Evolutionary conservation across 2,329 filamentous ascomycete species (phyloP).

Genomic region (Mycosphaerella sp.): DNA sequence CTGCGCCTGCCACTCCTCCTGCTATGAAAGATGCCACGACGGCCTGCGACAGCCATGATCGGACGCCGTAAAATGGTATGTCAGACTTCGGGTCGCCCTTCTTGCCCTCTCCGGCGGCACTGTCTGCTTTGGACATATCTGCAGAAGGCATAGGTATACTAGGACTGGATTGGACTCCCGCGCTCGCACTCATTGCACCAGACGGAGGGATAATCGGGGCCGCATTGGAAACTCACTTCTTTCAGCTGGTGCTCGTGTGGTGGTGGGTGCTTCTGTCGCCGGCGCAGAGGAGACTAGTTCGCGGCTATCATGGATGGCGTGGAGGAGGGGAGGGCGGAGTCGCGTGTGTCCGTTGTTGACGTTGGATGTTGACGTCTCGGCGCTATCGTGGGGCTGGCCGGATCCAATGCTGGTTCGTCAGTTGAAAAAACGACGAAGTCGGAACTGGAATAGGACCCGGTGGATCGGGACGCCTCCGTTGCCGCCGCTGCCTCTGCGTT

Average conservation of each 20-base stretch:
- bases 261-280: neutral
- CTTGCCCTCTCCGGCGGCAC: neutral
- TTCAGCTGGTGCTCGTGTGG: neutral
- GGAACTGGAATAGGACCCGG: slow-evolving; percentile 1
- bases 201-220: neutral
- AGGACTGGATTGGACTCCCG: neutral
- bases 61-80: slow-evolving; percentile 1
- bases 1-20: slow-evolving; percentile 87
- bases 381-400: slow-evolving; percentile 1
- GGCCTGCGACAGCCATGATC: slow-evolving; percentile 61
- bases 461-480: neutral
- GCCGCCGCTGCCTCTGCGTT: too few species aligned
- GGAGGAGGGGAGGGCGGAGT: neutral
- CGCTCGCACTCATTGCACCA: slow-evolving; percentile 5
- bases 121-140: slow-evolving; percentile 1
- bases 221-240: slow-evolving; percentile 1
- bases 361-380: slow-evolving; percentile 1
- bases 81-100: neutral
- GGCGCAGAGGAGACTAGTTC: neutral
- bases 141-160: neutral
- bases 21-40: slow-evolving; percentile 88
- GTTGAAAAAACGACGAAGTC: slow-evolving; percentile 5
- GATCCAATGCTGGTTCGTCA: slow-evolving; percentile 1
- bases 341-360: neutral
- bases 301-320: neutral